phyloP scores from a whole-genome alignment of 129 eudicot genomes.

The Silybum marianum region DNA sequence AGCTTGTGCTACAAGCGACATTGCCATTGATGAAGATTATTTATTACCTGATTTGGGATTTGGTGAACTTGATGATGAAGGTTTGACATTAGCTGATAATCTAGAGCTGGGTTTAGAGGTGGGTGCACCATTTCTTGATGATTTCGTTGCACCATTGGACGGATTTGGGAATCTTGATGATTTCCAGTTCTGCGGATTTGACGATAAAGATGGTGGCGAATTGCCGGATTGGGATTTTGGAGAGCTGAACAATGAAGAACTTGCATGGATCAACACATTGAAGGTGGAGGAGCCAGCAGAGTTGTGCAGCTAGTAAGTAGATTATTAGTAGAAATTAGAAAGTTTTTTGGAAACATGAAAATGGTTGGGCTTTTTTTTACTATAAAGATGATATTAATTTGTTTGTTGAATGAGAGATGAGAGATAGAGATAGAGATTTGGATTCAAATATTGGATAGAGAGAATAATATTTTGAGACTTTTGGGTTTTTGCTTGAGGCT shows the following conservation, averaged over 20 bases:
- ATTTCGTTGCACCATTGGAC: slow-evolving; percentile 32
- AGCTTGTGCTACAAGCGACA: too few relatives aligned
- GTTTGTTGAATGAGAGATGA: background rate
- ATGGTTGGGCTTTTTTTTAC: background rate
- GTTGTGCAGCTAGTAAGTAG: slow-evolving; percentile 49
- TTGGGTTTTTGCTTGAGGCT: background rate
- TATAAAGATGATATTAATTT: background rate
- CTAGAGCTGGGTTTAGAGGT: slow-evolving; percentile 48
- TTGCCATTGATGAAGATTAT: background rate
- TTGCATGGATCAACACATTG: slow-evolving; percentile 56
- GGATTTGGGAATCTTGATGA: slow-evolving; percentile 45
- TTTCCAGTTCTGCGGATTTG: slow-evolving; percentile 49
- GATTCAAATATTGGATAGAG: background rate
- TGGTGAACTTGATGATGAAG: slow-evolving; percentile 35
- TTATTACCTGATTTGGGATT: slow-evolving; percentile 9
- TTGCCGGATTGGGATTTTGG: slow-evolving; percentile 63
- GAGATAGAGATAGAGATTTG: background rate
- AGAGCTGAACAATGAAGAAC: slow-evolving; percentile 57
- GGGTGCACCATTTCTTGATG: slow-evolving; percentile 32
- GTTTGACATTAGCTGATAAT: slow-evolving; percentile 38
- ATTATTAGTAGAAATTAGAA: background rate
- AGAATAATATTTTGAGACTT: slow-evolving; percentile 19
- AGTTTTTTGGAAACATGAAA: background rate
- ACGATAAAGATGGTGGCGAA: slow-evolving; percentile 29
- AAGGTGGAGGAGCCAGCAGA: slow-evolving; percentile 39